Conservation (phyloP, 1,139 yeast species). For the Arxiozyma heterogenica region DNA sequence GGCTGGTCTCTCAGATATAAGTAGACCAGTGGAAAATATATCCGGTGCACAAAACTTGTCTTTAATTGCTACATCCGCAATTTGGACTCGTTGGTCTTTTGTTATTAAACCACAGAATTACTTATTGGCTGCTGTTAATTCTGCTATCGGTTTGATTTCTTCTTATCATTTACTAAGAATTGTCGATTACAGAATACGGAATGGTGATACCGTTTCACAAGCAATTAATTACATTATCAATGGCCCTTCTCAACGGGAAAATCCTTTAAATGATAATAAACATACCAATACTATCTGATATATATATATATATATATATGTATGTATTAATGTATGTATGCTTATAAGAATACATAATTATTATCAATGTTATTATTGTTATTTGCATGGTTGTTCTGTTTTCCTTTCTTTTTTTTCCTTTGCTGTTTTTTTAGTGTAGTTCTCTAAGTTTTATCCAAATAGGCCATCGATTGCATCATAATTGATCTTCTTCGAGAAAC, state of each 20-base stretch:
- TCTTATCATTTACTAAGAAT: constrained; percentile 75
- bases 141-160: constrained; percentile 85
- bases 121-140: constrained; percentile 84
- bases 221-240: constrained; percentile 48
- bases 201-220: constrained; percentile 45
- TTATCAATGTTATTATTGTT: too few relatives aligned
- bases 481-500: constrained; percentile 79
- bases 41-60: constrained; percentile 90
- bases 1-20: constrained; percentile 81
- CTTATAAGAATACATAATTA: too few relatives aligned
- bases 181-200: constrained; percentile 46
- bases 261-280: not conserved
- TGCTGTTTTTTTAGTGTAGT: not conserved
- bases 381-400: too few relatives aligned
- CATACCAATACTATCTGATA: not conserved
- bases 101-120: constrained; percentile 84
- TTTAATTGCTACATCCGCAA: constrained; percentile 79
- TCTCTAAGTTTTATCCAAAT: constrained; percentile 19
- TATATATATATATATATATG: too few relatives aligned
- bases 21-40: constrained; percentile 84
- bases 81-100: constrained; percentile 98
- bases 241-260: constrained; percentile 32
- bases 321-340: not conserved
- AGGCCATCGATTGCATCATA: constrained; percentile 67
- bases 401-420: not conserved